phyloP scores from a whole-genome alignment of 305 asterid genomes.

The Solanum hybrid region DNA sequence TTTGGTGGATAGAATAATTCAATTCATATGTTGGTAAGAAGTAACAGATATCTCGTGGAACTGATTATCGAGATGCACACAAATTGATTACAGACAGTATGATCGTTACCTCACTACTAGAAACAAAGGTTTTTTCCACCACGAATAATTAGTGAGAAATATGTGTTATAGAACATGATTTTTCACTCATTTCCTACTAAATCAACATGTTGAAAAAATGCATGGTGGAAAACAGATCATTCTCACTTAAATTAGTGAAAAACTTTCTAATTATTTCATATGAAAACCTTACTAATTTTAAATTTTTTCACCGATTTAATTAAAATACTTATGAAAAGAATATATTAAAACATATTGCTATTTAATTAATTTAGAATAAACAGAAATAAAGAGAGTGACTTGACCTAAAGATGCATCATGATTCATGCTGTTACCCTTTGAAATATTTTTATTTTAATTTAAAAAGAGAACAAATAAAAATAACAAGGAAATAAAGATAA shows the following conservation, averaged over 20 bases:
- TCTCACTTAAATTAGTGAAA: no score
- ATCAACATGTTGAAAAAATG: background rate
- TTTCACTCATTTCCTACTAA: background rate
- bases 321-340: no score
- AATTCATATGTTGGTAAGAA: background rate
- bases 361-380: background rate
- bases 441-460: no score
- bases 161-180: background rate
- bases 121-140: background rate
- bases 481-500: no score
- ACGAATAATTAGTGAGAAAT: no score
- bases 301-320: no score
- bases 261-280: no score
- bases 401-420: no score
- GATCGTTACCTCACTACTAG: background rate
- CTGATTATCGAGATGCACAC: background rate
- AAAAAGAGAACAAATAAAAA: no score
- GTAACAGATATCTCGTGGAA: background rate
- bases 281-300: no score
- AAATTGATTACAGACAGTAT: background rate
- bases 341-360: background rate
- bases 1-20: background rate
- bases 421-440: no score
- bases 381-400: background rate
- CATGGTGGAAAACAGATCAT: no score